Base-by-base conservation (phyloP, 2,329 filamentous ascomycete species). In the Madurella mycetomatis region DNA sequence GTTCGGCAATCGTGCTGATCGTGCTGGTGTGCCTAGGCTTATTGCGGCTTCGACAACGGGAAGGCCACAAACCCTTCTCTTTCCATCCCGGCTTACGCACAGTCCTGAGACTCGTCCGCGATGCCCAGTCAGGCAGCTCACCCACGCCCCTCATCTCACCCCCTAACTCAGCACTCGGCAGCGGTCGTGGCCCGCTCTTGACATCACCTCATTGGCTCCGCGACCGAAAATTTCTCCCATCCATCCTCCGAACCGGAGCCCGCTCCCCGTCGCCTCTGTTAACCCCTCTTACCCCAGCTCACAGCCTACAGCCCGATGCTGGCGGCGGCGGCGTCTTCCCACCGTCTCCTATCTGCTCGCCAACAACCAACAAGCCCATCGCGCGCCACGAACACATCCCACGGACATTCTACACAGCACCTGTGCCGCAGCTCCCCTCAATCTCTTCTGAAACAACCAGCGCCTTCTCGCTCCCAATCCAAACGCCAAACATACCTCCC, bases 141-240 rank as follows among this genome's bases (percentile, higher is more conserved):
- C 71, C 70, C 0, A 73, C 74, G 13, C 74, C 73, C 2, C 65
- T 79, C 0, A 72, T 75, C 42, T 72, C 75, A 0, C 69, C 75
- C 0, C 63, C 68, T 0, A 54, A 63, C 8, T 70, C 71, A 1
- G 58, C 64, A 5, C 60, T 61, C n/a, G 64, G 41, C 42, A 45
- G 37, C 40, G 51, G 56, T 15, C 47, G 63, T 37, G 54, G 55
- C 9, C 49, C 59, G 2, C 69, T 69, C 0, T 60, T 76, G 19
- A 76, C 73, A 0, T 77, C 78, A 1, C 78, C 78, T 0, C 72
- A 73, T 1, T 72, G 76, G 16, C 71, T 81, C 1, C 70, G 73
- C 49, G 76, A 80, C 48, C 72, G 77, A 5, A 73, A 66, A 37
- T 69, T 46, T 40, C 70, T 80, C 16, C 67, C 73, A 1, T 67